Evolutionary conservation across 164 flowering plant genomes (phyloP).

Genomic region (Piper betle): DNA sequence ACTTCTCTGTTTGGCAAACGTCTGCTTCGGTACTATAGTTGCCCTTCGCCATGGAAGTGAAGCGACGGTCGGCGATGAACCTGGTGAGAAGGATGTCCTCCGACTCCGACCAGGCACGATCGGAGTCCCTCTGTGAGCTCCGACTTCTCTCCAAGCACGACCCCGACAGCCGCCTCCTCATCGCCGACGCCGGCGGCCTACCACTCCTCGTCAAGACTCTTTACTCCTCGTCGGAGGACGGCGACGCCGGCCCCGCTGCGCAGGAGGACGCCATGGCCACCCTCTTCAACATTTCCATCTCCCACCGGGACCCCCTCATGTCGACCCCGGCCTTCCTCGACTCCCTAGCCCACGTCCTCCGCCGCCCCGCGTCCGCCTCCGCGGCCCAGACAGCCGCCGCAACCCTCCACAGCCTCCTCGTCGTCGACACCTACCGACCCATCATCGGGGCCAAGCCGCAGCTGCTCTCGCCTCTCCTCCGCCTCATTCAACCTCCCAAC

Average conservation of each 20-base stretch:
- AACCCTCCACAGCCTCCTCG: slow-evolving; percentile 52
- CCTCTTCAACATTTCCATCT: slow-evolving; percentile 76
- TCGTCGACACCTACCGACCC: slow-evolving; percentile 47
- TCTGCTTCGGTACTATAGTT: too few relatives aligned
- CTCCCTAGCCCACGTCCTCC: slow-evolving; percentile 63
- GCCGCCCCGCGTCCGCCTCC: slow-evolving; percentile 29
- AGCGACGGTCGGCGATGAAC: slow-evolving; percentile 33
- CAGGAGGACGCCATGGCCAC: slow-evolving; percentile 85
- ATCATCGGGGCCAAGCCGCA: slow-evolving; percentile 74
- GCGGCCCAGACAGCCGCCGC: slow-evolving; percentile 66
- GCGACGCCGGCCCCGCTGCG: slow-evolving; percentile 4
- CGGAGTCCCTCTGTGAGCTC: slow-evolving; percentile 59
- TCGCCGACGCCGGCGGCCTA: slow-evolving; percentile 64
- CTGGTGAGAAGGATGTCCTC: slow-evolving; percentile 57
- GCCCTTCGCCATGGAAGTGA: slow-evolving; percentile 38
- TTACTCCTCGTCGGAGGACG: slow-evolving; percentile 19
- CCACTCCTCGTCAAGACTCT: slow-evolving; percentile 55
- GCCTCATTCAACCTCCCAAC: slow-evolving; percentile 22
- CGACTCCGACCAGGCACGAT: slow-evolving; percentile 53
- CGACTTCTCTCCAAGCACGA: slow-evolving; percentile 72
- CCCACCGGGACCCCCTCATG: slow-evolving; percentile 42
- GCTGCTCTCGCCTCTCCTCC: slow-evolving; percentile 49
- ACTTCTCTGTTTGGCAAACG: too few relatives aligned
- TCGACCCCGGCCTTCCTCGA: slow-evolving; percentile 75
- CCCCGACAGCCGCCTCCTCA: slow-evolving; percentile 45